Evolutionary conservation across 2,329 filamentous ascomycete genomes (phyloP).

Genomic region (Thelonectria olida): DNA sequence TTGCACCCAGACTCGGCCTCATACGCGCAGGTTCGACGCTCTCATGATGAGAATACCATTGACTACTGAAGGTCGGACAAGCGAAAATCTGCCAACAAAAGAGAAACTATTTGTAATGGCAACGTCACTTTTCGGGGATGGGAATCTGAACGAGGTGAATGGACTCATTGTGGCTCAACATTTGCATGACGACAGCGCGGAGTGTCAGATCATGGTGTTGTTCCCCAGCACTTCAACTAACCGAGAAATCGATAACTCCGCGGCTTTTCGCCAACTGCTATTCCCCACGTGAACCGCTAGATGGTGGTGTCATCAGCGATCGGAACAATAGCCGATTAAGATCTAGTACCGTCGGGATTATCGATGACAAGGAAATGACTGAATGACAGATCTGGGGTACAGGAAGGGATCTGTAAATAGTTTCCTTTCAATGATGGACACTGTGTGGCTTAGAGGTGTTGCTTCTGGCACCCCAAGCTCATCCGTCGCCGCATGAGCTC

Average conservation of each 20-base stretch:
- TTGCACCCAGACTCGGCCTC: background rate
- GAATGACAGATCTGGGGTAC: too few species aligned
- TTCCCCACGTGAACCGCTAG: too few species aligned
- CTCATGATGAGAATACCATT: background rate
- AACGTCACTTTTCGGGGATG: background rate
- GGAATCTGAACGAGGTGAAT: background rate
- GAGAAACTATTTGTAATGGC: background rate
- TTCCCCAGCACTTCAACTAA: background rate
- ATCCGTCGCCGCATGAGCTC: too few species aligned
- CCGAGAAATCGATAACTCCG: background rate
- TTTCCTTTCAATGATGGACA: too few species aligned
- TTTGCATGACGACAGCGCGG: background rate
- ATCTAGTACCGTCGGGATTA: too few species aligned
- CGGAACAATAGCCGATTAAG: too few species aligned
- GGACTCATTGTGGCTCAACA: background rate
- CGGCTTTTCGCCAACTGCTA: background rate
- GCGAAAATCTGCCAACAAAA: background rate
- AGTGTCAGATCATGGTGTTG: background rate
- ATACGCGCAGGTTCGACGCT: too few species aligned
- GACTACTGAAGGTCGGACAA: background rate
- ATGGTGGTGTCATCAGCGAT: too few species aligned
- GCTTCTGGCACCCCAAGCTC: too few species aligned
- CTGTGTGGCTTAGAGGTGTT: too few species aligned
- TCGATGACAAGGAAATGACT: too few species aligned
- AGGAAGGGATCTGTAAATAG: too few species aligned